These are phyloP conservation scores for Phytopythium delawarense DNA, from an alignment of 352 stramenopile genomes.

Conservation along the genomic window DNA sequence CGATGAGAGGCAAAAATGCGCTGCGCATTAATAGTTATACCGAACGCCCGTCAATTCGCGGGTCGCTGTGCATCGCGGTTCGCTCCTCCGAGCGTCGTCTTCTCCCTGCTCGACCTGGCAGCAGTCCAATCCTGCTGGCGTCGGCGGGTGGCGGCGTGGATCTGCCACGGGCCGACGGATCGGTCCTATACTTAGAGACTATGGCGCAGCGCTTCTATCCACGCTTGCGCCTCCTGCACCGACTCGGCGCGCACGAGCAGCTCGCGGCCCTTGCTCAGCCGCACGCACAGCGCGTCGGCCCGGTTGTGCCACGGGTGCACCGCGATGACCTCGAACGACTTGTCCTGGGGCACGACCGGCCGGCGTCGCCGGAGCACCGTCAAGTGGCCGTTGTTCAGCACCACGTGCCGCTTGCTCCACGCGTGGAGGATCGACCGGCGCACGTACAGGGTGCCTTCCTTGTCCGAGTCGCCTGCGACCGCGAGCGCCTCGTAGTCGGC, in stretches of 20 bases:
- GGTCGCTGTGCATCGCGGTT: background rate
- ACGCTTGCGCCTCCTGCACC: conserved; percentile 39
- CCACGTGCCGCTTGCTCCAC: conserved; percentile 60
- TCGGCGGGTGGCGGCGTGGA: background rate
- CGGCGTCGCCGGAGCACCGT: conserved; percentile 28
- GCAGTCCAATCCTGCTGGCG: background rate
- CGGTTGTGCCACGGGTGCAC: conserved; percentile 36
- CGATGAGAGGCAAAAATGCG: background rate
- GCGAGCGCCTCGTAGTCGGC: conserved; percentile 16
- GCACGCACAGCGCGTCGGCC: conserved; percentile 39
- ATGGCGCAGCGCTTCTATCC: conserved; percentile 42
- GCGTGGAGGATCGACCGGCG: conserved; percentile 29
- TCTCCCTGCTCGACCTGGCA: background rate
- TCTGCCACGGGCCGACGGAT: background rate
- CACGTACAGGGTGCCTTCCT: conserved; percentile 45
- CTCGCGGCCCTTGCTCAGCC: conserved; percentile 51
- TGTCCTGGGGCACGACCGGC: conserved; percentile 29
- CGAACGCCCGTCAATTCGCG: background rate
- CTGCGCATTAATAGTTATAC: background rate
- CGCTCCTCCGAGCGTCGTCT: background rate
- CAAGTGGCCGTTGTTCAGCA: conserved; percentile 39
- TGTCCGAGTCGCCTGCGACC: conserved; percentile 13
- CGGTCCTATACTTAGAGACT: conserved; percentile 24
- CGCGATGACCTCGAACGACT: conserved; percentile 43
- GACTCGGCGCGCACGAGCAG: conserved; percentile 42